Evolutionary conservation across 225 moss, liverwort and hornwort genomes (phyloP).

Genomic region (Pseudisothecium myosuroides): DNA sequence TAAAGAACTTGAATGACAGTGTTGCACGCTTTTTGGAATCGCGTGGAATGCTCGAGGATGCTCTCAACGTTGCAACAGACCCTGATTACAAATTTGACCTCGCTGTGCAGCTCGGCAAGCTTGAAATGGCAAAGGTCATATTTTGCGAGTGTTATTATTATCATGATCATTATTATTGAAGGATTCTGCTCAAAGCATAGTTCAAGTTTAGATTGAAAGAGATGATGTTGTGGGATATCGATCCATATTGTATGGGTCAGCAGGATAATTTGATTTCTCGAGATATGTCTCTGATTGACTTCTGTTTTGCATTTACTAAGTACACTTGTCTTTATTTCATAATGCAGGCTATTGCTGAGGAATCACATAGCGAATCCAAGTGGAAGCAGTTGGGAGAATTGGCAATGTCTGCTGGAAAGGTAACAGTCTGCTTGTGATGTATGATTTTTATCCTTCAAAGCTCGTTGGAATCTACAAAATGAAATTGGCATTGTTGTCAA

Average conservation of each 20-base stretch:
- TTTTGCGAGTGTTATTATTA: not conserved
- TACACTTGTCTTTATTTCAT: not conserved
- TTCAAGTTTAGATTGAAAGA: not conserved
- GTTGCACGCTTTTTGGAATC: slow-evolving; percentile 96
- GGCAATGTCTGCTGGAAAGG: slow-evolving; percentile 89
- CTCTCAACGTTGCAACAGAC: slow-evolving; percentile 76
- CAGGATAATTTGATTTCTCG: not conserved
- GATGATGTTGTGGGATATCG: not conserved
- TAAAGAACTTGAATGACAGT: slow-evolving; percentile 22
- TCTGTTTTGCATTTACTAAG: not conserved
- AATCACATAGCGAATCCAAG: slow-evolving; percentile 76
- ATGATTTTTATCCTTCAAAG: not conserved
- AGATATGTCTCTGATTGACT: not conserved
- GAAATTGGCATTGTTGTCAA: not conserved
- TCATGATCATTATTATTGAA: not conserved
- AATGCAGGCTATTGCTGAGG: slow-evolving; percentile 67
- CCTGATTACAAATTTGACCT: slow-evolving; percentile 91
- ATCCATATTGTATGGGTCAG: not conserved
- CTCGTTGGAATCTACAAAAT: not conserved
- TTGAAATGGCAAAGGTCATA: slow-evolving; percentile 75
- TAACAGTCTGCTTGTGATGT: not conserved
- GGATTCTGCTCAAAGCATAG: not conserved
- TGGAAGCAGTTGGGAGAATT: slow-evolving; percentile 90
- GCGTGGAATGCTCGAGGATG: slow-evolving; percentile 86
- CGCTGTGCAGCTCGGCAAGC: slow-evolving; percentile 82